phyloP scores from a whole-genome alignment of 108 stramenopile species.

The Conticribra guillardii region DNA sequence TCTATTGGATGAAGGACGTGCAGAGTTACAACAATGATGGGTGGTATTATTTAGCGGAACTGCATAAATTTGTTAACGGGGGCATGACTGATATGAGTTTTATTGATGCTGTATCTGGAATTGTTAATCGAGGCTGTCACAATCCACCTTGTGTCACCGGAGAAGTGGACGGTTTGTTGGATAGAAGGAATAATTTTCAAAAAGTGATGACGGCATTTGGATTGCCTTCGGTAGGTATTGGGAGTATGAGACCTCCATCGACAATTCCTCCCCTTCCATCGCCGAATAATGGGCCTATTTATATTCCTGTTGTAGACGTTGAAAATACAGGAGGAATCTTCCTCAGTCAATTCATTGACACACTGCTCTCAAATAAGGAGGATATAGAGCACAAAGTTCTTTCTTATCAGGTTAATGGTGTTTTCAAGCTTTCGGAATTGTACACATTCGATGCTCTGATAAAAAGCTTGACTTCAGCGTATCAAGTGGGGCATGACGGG shows the following conservation, averaged over 20 bases:
- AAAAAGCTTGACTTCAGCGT: conserved; percentile 7
- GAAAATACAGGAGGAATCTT: background rate
- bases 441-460: conserved; percentile 20
- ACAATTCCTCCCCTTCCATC: conserved; percentile 4
- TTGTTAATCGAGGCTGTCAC: conserved; percentile 25
- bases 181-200: conserved; percentile 9
- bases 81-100: conserved; percentile 24
- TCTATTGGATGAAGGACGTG: conserved; percentile 21
- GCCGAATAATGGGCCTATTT: background rate
- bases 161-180: conserved; percentile 7
- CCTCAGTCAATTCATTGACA: conserved; percentile 1
- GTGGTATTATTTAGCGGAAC: conserved; percentile 15
- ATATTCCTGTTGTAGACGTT: too few relatives aligned
- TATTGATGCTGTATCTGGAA: conserved; percentile 19
- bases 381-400: conserved; percentile 4
- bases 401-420: conserved; percentile 4
- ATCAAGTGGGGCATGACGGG: conserved; percentile 1
- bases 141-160: conserved; percentile 27
- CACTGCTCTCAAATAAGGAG: background rate
- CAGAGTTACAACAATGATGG: conserved; percentile 23
- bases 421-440: background rate
- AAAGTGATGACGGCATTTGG: conserved; percentile 11
- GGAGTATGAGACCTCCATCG: background rate
- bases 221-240: conserved; percentile 20
- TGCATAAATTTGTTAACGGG: conserved; percentile 26